A percentile compares a stretch with the other conserved stretches of the same genome.
phyloP scores from a whole-genome alignment of 257 asterid species.

The Lithospermum erythrorhizon region DNA sequence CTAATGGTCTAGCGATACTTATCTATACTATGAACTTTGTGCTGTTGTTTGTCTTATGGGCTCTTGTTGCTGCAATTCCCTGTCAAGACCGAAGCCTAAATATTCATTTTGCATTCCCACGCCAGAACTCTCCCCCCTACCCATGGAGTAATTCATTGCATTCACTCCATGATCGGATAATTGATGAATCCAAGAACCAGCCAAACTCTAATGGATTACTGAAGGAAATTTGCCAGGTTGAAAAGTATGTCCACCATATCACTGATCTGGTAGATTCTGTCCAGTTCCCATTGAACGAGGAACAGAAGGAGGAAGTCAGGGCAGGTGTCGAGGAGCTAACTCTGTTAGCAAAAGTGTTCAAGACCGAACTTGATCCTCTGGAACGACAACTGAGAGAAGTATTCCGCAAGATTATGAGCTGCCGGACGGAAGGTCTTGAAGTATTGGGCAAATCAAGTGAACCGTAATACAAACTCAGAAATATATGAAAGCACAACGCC shows the following conservation, averaged over 20 bases:
- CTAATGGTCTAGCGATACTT: slow-evolving; percentile 19
- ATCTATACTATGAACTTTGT: slow-evolving; percentile 24
- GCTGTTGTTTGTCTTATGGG: slow-evolving; percentile 21
- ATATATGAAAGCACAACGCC: neutral
- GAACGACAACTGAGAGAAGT: slow-evolving; percentile 23
- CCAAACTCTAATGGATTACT: slow-evolving; percentile 21
- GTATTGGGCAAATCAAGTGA: neutral
- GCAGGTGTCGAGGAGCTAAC: slow-evolving; percentile 18
- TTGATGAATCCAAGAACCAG: slow-evolving; percentile 19
- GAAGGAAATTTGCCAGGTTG: slow-evolving; percentile 21
- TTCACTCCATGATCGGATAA: slow-evolving; percentile 18
- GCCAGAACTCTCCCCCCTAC: slow-evolving; percentile 6
- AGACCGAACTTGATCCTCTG: slow-evolving; percentile 17
- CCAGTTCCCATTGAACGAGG: slow-evolving; percentile 20
- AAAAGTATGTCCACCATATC: slow-evolving; percentile 14
- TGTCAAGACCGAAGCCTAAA: slow-evolving; percentile 29
- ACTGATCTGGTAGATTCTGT: slow-evolving; percentile 20
- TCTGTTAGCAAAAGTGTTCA: slow-evolving; percentile 7
- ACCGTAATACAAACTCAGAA: neutral
- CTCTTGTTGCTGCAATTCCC: slow-evolving; percentile 26
- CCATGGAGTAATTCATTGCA: slow-evolving; percentile 15
- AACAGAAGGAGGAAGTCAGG: slow-evolving; percentile 20
- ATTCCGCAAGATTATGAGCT: slow-evolving; percentile 18
- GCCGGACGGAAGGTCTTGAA: slow-evolving; percentile 18
- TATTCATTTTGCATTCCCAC: slow-evolving; percentile 11